These are phyloP conservation scores for Spathaspora boniae DNA, from an alignment of 805 yeast genomes.

Conservation along the genomic window DNA sequence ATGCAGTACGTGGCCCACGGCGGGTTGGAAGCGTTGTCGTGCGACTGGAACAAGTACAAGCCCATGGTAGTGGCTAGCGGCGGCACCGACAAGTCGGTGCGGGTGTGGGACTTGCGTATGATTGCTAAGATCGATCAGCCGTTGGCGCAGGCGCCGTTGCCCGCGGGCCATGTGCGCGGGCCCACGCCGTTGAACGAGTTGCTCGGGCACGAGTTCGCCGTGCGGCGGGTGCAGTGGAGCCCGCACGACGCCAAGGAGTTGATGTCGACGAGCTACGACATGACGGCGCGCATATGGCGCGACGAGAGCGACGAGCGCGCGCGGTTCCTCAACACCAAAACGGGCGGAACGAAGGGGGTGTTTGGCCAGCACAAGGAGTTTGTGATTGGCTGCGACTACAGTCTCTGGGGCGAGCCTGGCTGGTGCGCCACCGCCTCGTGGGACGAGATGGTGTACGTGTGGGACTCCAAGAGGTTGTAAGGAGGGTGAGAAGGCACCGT, in stretches of 20 bases:
- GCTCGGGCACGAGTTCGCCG: constrained; percentile 86
- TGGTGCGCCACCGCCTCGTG: constrained; percentile 94
- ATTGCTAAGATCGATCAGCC: constrained; percentile 39
- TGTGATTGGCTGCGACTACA: constrained; percentile 92
- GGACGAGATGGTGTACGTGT: constrained; percentile 92
- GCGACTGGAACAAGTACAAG: constrained; percentile 91
- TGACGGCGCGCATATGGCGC: constrained; percentile 86
- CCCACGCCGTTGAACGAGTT: constrained; percentile 75
- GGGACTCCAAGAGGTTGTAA: constrained; percentile 62
- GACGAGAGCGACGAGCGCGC: constrained; percentile 64
- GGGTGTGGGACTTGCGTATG: constrained; percentile 87
- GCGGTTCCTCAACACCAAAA: constrained; percentile 33
- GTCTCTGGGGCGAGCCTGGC: constrained; percentile 94
- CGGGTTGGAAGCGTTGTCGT: constrained; percentile 73
- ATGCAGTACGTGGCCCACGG: constrained; percentile 67
- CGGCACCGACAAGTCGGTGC: constrained; percentile 84
- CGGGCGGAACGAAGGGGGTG: constrained; percentile 53
- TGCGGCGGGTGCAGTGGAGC: constrained; percentile 80
- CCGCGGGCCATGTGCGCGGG: constrained; percentile 44
- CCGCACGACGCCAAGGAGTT: constrained; percentile 77
- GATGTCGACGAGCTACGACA: constrained; percentile 81
- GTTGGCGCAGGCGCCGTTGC: constrained; percentile 33
- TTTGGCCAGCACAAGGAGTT: constrained; percentile 80
- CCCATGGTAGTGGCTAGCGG: constrained; percentile 78
- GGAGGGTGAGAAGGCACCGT: constrained; percentile 1